Base-by-base conservation (phyloP, 1,284 basidiomycete species). In the Inonotus hispidus region DNA sequence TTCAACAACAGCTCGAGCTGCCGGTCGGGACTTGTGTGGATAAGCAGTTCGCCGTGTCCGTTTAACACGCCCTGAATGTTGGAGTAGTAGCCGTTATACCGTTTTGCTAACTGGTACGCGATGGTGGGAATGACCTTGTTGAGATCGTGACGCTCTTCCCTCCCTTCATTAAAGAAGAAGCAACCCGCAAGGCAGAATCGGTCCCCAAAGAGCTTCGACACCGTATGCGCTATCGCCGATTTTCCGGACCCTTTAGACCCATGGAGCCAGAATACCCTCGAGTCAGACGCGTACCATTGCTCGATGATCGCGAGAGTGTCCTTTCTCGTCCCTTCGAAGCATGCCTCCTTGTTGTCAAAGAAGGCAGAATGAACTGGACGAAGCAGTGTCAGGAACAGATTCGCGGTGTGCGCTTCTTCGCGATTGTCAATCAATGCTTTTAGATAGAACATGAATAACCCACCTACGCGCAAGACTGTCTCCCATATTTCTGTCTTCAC, bases 221-320 rank as follows among this genome's bases (percentile, higher is more conserved):
- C 61, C 0, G 73, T 71, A 0, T 67, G 72, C 4, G 72, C 61
- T 21, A 73, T 66, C 0, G 73, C 66, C 37, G 69, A 73, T 63
- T 73, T 73, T 8, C 73, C 72, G 13, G 69, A 57, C 11, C 73
- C 73, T 0, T 72, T 70, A 39, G 69, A 67, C 2, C 70, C 73
- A 25, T 71, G 64, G 19, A 73, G 46, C 73, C 72, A 74, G 29
- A 72, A 72, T 5, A 74, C 53, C 16, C 65, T 72, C 8, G 58
- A 53, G n/a, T 53, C n/a, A 4, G 41, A 52, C 11, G 14, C n/a
- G 16, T 38, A 27, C 58, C 58, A 59, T 3, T 43, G 7, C 6
- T 53, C 23, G 10, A 53, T n/a, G 47, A 25, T 6, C 25, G 27
- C 25, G 14, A 59, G 7, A 14, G 47, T n/a, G 29, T 27, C 58